Evolutionary conservation across 352 stramenopile genomes (phyloP), one percentile per base, ranked within the genome.

Genomic region (Albugo candida): DNA sequence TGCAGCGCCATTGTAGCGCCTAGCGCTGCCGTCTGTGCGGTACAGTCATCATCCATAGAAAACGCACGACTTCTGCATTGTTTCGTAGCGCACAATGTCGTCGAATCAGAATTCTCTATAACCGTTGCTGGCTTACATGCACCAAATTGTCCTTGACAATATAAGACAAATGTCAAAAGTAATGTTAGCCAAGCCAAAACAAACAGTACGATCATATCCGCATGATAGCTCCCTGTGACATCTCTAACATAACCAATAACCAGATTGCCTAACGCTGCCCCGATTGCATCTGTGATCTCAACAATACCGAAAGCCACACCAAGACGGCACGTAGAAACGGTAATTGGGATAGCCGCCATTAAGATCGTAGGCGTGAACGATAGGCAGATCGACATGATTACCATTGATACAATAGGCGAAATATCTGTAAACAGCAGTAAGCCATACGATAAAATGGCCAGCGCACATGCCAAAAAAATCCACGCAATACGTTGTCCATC

Each of bases 321-420:
- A 45, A 89, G 88, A 50, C 52, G 76, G 39, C 78, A 72, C 40
- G 67, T 67, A 39, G 62, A 65, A 34, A 92, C 78, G 11, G 73
- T 81, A 43, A 74, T 81, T 12, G 81, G 75, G 31, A 93, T 87
- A 16, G 71, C 64, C 11, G 81, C 79, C 68, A 93, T 92, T 34
- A 93, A 48, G 41, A 93, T 85, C 41, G 78, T 92, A 13, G 81
- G 81, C 14, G 80, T 91, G 53, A 85, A 84, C 41, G 72, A 84
- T 5, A 92, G 54, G 47, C 78, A 88, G 21, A 92, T 58, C 14
- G 77, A 92, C 52, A 93, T 87, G 16, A 93, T 53, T 42, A 92
- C 35, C 75, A 93, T 91, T 27, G 76, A 82, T 21, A 87, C 63
- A 10, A 92, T n/a, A 14, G 81, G 81, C 47, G 72, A 60, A 20